A percentile compares a stretch with the other conserved stretches of the same genome.
Conservation (phyloP, 768 basidiomycete species). For the Amylocystis lapponica region DNA sequence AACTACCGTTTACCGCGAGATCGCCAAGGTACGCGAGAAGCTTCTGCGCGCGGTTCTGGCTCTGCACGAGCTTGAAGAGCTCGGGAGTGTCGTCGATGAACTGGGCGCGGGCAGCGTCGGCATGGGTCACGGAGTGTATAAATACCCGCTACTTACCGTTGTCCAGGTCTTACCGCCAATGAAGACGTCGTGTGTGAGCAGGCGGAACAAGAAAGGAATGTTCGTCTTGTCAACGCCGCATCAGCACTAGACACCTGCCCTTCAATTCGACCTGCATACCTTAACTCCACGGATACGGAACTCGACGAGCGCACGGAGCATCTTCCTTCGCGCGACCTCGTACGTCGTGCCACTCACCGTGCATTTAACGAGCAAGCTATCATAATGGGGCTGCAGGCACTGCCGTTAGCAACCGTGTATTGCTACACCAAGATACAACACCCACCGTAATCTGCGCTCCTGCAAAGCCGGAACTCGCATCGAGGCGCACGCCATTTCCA, state of each 20-base stretch:
- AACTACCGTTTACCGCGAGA: conserved; percentile 95
- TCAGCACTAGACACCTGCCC: not conserved
- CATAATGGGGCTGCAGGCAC: conserved; percentile 81
- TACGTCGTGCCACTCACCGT: conserved; percentile 95
- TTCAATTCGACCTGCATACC: conserved; percentile 33
- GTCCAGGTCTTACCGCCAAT: conserved; percentile 98
- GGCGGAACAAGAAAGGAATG: conserved; percentile 98
- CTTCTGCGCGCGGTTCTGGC: conserved; percentile 98
- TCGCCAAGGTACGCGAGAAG: conserved; percentile 95
- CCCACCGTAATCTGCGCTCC: conserved; percentile 96
- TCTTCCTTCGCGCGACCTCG: conserved; percentile 97
- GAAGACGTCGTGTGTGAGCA: conserved; percentile 94
- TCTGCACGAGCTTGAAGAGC: conserved; percentile 96
- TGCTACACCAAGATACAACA: not conserved
- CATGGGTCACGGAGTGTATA: not conserved
- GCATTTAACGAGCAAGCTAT: conserved; percentile 95
- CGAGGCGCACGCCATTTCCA: conserved; percentile 96
- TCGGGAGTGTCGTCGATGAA: conserved; percentile 99
- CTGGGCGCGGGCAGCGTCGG: conserved; percentile 31
- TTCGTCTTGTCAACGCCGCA: conserved; percentile 63
- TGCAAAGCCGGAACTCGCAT: conserved; percentile 95
- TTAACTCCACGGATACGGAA: conserved; percentile 99
- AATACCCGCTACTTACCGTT: conserved; percentile 46
- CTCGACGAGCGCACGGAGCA: conserved; percentile 98
- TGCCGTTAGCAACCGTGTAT: not conserved